Conservation (phyloP, 352 stramenopile genomes). For the Pythium phragmitis region DNA sequence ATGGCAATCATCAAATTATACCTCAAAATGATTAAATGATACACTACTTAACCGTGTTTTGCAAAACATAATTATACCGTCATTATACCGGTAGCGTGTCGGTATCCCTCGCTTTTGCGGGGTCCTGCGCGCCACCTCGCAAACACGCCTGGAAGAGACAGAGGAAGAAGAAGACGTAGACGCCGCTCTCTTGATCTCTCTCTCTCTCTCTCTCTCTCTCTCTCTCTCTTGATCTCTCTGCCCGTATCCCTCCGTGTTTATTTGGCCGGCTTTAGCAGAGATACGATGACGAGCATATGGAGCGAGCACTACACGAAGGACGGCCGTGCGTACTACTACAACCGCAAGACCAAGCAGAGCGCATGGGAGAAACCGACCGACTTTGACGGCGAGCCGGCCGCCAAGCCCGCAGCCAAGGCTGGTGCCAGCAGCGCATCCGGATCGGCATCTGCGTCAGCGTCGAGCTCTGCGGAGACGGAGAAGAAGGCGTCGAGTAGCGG, state of each 20-base stretch:
- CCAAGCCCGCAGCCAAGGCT: slow-evolving; percentile 8
- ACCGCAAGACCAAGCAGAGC: slow-evolving; percentile 84
- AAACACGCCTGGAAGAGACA: not conserved
- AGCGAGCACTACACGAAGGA: slow-evolving; percentile 88
- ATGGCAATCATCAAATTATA: not conserved
- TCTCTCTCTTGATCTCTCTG: not conserved
- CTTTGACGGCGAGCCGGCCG: slow-evolving; percentile 59
- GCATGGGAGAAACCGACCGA: slow-evolving; percentile 81
- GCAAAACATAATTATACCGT: not conserved
- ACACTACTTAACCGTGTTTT: not conserved
- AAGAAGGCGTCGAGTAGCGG: slow-evolving; percentile 16
- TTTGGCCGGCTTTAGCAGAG: not conserved
- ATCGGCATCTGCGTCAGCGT: not conserved
- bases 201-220: not conserved
- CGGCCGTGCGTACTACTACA: slow-evolving; percentile 87
- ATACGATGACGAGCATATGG: slow-evolving; percentile 42
- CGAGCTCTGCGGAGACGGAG: slow-evolving; percentile 1
- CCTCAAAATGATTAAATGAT: slow-evolving; percentile 1
- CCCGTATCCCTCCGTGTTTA: not conserved
- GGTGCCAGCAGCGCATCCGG: not conserved
- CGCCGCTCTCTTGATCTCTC: not conserved
- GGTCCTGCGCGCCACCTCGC: not conserved
- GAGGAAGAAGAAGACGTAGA: not conserved
- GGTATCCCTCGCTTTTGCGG: slow-evolving; percentile 16
- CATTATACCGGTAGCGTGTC: slow-evolving; percentile 4